Evolutionary conservation across 2,329 filamentous ascomycete genomes (phyloP).

Genomic region (Falciphora oryzae): DNA sequence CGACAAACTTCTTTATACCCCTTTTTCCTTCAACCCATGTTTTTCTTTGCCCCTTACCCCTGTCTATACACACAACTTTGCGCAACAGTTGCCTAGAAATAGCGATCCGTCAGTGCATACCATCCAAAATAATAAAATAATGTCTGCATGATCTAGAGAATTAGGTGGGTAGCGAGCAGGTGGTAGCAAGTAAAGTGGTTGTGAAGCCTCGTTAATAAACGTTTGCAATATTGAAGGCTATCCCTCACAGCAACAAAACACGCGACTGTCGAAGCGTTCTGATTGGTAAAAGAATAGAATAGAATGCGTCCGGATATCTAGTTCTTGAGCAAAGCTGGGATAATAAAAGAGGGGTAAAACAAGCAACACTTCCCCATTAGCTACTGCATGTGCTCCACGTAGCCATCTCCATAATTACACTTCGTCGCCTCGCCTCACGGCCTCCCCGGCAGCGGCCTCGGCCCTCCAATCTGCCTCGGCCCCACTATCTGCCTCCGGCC

Average conservation of each 20-base stretch:
- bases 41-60: not conserved
- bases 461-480: conserved; percentile 75
- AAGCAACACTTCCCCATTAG: not conserved
- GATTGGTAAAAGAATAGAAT: not conserved
- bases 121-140: not conserved
- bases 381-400: not conserved
- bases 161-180: no score
- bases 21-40: not conserved
- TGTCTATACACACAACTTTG: not conserved
- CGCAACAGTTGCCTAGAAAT: not conserved
- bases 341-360: not conserved
- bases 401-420: not conserved
- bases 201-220: no score
- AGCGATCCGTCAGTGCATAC: not conserved
- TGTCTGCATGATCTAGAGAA: not conserved
- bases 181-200: no score
- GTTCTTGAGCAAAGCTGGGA: not conserved
- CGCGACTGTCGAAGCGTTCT: no score
- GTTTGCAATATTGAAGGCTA: no score
- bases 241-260: no score
- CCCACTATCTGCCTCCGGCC: conserved; percentile 75
- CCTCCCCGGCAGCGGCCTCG: conserved; percentile 55
- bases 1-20: not conserved
- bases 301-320: not conserved
- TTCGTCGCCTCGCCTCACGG: conserved; percentile 1